Conservation (phyloP, 2,329 filamentous ascomycete genomes). For the Fusarium dimerum region DNA sequence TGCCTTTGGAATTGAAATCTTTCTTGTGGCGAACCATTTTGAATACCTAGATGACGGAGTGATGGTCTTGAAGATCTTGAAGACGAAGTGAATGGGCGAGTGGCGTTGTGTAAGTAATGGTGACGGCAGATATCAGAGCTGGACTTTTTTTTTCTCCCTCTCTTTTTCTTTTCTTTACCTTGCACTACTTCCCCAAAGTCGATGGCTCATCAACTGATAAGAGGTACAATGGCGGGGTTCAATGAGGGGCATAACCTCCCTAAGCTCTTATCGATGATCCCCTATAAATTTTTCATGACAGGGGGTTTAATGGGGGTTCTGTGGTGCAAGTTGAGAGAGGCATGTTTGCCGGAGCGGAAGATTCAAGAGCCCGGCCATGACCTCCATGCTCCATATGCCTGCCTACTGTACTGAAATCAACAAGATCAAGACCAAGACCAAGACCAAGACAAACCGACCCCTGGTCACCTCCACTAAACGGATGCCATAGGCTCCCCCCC, state of each 20-base stretch:
- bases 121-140: background rate
- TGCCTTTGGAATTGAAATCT: conserved; percentile 72
- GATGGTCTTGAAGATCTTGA: no score
- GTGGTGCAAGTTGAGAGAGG: no score
- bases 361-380: background rate
- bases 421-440: no score
- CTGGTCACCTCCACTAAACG: no score
- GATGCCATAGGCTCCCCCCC: no score
- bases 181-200: conserved; percentile 3
- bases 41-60: no score
- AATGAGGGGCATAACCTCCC: conserved; percentile 12
- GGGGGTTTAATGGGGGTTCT: no score
- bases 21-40: conserved; percentile 96
- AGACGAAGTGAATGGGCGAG: background rate
- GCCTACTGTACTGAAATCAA: no score
- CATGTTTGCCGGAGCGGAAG: conserved; percentile 2
- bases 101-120: background rate
- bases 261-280: conserved; percentile 2
- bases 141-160: conserved; percentile 11
- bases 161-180: no score
- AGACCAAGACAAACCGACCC: no score
- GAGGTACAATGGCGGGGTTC: conserved; percentile 19
- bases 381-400: no score
- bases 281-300: background rate
- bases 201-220: background rate